These are phyloP conservation scores for Arachis stenosperma DNA, from an alignment of 306 rosid species.

Conservation along the genomic window DNA sequence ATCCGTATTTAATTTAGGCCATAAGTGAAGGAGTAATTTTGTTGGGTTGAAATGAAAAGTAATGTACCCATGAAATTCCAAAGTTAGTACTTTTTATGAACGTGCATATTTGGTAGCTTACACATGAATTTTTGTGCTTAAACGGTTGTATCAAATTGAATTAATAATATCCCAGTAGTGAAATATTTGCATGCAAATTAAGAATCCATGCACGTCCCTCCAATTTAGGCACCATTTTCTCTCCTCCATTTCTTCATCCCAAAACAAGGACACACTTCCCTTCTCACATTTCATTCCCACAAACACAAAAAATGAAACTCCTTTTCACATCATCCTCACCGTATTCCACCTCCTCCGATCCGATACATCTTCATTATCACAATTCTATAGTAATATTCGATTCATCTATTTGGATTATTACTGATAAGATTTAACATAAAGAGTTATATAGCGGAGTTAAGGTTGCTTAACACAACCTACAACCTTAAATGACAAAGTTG, in stretches of 20 bases:
- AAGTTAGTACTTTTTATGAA: no score
- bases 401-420: no score
- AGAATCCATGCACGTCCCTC: slow-evolving; percentile 44
- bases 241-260: slow-evolving; percentile 67
- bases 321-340: not conserved
- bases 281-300: slow-evolving; percentile 32
- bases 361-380: not conserved
- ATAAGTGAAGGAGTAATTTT: no score
- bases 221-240: slow-evolving; percentile 65
- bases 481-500: not conserved
- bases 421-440: no score
- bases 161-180: no score
- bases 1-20: no score
- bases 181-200: not conserved
- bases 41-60: no score
- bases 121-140: no score
- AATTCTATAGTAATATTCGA: no score
- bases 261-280: slow-evolving; percentile 28
- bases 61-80: no score
- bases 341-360: not conserved
- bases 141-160: no score
- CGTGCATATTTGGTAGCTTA: no score
- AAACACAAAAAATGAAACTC: slow-evolving; percentile 1
- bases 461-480: not conserved
- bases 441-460: not conserved